Evolutionary conservation across 1,139 yeast species (phyloP).

Genomic region (Eremothecium gossypii): DNA sequence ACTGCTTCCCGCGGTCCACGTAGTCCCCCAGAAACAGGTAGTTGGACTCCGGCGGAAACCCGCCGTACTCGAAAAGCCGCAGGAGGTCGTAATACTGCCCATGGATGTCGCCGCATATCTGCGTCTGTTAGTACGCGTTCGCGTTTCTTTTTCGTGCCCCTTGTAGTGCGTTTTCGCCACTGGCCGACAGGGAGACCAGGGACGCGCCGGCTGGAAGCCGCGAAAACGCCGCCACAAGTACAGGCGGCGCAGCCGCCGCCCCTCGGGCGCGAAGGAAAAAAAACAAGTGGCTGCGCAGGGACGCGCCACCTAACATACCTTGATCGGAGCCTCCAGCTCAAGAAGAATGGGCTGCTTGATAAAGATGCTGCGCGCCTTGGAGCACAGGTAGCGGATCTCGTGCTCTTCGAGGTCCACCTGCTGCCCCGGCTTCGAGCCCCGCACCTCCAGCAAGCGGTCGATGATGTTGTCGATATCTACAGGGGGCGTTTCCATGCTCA

Average conservation of each 20-base stretch:
- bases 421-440: slow-evolving; percentile 97
- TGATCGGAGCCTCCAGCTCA: slow-evolving; percentile 95
- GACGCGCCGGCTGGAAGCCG: no score
- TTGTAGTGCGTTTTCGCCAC: no score
- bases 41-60: slow-evolving; percentile 98
- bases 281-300: slow-evolving; percentile 2
- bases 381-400: slow-evolving; percentile 91
- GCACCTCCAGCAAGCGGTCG: slow-evolving; percentile 91
- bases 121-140: background rate
- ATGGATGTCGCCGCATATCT: slow-evolving; percentile 86
- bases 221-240: no score
- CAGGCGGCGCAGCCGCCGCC: no score
- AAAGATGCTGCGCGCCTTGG: slow-evolving; percentile 95
- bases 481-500: slow-evolving; percentile 47
- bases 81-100: slow-evolving; percentile 95
- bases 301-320: slow-evolving; percentile 38
- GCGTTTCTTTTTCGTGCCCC: no score
- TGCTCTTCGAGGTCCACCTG: slow-evolving; percentile 90
- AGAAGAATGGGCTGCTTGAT: slow-evolving; percentile 93
- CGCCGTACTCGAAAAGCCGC: slow-evolving; percentile 94
- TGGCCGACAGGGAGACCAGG: no score
- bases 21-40: slow-evolving; percentile 92
- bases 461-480: slow-evolving; percentile 96
- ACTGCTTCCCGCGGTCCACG: slow-evolving; percentile 97
- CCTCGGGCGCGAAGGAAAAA: slow-evolving; percentile 3